Evolutionary conservation across 352 stramenopile genomes (phyloP).

Genomic region (Phytophthora agathidicida): DNA sequence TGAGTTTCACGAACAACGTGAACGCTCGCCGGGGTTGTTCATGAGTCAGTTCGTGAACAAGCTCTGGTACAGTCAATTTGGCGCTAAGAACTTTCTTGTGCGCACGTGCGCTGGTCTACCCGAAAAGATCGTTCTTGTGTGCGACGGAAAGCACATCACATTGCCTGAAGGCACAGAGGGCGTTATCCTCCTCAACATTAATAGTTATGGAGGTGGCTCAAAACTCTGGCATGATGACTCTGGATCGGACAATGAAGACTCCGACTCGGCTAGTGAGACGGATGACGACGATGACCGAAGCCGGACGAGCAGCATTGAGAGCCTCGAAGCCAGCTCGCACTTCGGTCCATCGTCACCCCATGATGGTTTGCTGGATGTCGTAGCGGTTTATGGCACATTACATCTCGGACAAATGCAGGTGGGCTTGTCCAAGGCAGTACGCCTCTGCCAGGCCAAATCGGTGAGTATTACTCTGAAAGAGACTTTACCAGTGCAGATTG

Average conservation of each 20-base stretch:
- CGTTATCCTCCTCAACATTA: slow-evolving; percentile 91
- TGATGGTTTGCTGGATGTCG: slow-evolving; percentile 93
- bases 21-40: slow-evolving; percentile 88
- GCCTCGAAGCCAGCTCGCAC: slow-evolving; percentile 18
- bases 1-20: slow-evolving; percentile 90
- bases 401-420: slow-evolving; percentile 96
- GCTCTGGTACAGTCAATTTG: slow-evolving; percentile 91
- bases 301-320: slow-evolving; percentile 32
- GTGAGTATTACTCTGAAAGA: slow-evolving; percentile 66
- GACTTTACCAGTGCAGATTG: slow-evolving; percentile 90
- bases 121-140: slow-evolving; percentile 78
- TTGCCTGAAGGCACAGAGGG: slow-evolving; percentile 82
- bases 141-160: slow-evolving; percentile 73
- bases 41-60: slow-evolving; percentile 93
- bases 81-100: slow-evolving; percentile 88
- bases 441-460: slow-evolving; percentile 74
- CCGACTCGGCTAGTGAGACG: slow-evolving; percentile 47
- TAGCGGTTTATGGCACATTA: slow-evolving; percentile 93
- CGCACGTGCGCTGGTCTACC: slow-evolving; percentile 81
- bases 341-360: slow-evolving; percentile 78
- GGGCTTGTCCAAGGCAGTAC: slow-evolving; percentile 79
- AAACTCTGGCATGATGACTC: slow-evolving; percentile 89
- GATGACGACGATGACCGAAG: slow-evolving; percentile 46
- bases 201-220: slow-evolving; percentile 86
- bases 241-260: slow-evolving; percentile 63